These are phyloP conservation scores for Solanum pimpinellifolium DNA, from an alignment of 257 asterid species.

Conservation along the genomic window DNA sequence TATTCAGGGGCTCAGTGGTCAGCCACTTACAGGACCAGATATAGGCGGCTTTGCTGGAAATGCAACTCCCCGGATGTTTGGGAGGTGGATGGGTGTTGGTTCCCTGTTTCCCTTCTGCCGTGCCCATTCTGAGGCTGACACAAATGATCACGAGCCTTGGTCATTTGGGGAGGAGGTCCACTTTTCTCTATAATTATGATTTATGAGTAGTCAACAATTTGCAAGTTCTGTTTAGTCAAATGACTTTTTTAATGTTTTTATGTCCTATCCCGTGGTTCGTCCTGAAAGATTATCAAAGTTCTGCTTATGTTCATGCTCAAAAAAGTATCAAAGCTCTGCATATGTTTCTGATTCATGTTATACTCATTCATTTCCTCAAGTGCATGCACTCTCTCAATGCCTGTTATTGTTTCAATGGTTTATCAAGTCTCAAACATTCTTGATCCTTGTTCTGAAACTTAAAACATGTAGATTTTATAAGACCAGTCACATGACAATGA, in stretches of 20 bases:
- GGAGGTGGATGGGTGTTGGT: slow-evolving; percentile 98
- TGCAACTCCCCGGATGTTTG: slow-evolving; percentile 90
- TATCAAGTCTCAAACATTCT: neutral
- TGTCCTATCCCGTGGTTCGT: neutral
- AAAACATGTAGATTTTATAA: neutral
- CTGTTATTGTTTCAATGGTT: neutral
- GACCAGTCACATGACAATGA: neutral
- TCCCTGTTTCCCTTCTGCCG: slow-evolving; percentile 94
- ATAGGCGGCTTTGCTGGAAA: slow-evolving; percentile 97
- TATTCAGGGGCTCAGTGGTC: slow-evolving; percentile 88
- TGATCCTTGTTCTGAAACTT: neutral
- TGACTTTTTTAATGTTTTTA: neutral
- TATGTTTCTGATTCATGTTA: neutral
- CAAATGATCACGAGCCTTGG: slow-evolving; percentile 93
- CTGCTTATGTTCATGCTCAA: neutral
- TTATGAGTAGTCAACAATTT: neutral
- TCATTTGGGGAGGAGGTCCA: slow-evolving; percentile 95
- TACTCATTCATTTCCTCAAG: neutral
- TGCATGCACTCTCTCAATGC: neutral
- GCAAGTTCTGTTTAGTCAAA: neutral
- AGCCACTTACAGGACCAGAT: slow-evolving; percentile 94
- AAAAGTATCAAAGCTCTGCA: neutral
- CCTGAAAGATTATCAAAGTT: neutral
- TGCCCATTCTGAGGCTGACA: slow-evolving; percentile 82
- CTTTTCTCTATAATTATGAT: neutral